Conservation (phyloP, 805 yeast genomes). For the Wickerhamiella bombiphila region DNA sequence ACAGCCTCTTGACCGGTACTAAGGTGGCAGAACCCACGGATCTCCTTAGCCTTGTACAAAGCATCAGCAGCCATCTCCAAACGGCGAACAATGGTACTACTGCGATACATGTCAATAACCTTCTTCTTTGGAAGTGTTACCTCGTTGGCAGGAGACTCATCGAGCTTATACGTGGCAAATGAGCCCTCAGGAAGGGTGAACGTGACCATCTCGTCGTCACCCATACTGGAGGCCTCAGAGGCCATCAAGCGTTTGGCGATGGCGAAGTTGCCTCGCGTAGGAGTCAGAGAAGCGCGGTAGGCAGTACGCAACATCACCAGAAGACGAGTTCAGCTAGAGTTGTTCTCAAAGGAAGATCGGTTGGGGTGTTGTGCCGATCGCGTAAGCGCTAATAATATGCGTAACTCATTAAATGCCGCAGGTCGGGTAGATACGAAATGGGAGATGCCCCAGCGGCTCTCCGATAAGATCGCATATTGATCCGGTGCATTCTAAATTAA, state of each 20-base stretch:
- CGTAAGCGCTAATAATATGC: too few species aligned
- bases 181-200: constrained; percentile 54
- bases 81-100: constrained; percentile 78
- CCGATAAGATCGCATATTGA: too few species aligned
- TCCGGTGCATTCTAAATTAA: too few species aligned
- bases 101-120: constrained; percentile 85
- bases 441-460: too few species aligned
- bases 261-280: neutral
- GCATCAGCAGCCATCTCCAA: constrained; percentile 99
- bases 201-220: constrained; percentile 10
- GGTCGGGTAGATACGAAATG: too few species aligned
- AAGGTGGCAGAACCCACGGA: constrained; percentile 97
- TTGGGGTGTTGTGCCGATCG: too few species aligned
- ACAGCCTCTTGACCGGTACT: constrained; percentile 98
- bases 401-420: too few species aligned
- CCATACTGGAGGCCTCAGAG: neutral
- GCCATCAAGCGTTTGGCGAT: neutral
- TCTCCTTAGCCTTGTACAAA: constrained; percentile 92
- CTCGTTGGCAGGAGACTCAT: constrained; percentile 51
- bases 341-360: too few species aligned
- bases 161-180: constrained; percentile 73
- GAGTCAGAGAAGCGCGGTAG: neutral
- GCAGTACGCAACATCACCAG: neutral
- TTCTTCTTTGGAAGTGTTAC: constrained; percentile 70
- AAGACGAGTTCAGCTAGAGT: too few species aligned